phyloP scores from a whole-genome alignment of 2,329 filamentous ascomycete genomes.

The Penicillium expansum region DNA sequence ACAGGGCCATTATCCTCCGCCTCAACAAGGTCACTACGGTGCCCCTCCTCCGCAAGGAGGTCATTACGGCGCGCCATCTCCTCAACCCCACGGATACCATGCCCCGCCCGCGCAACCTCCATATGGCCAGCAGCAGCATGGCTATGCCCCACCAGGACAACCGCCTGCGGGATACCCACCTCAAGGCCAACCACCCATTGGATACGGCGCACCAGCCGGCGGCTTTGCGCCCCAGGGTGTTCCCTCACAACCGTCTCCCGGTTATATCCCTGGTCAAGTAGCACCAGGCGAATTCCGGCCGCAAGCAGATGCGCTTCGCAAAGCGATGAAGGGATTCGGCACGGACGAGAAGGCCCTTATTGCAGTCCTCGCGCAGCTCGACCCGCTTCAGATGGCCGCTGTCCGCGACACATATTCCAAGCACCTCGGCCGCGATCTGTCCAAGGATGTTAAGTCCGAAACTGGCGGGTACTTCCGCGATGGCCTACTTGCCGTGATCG shows the following conservation, averaged over 20 bases:
- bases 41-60: constrained; percentile 28
- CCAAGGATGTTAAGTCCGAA: constrained; percentile 74
- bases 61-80: constrained; percentile 23
- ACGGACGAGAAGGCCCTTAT: constrained; percentile 82
- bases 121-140: constrained; percentile 30
- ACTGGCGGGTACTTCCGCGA: constrained; percentile 71
- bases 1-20: no score
- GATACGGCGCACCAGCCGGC: constrained; percentile 29
- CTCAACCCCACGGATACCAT: constrained; percentile 21
- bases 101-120: constrained; percentile 32
- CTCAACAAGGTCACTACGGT: neutral
- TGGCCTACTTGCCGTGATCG: constrained; percentile 70
- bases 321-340: constrained; percentile 90
- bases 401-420: constrained; percentile 66
- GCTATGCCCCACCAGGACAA: constrained; percentile 13
- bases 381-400: constrained; percentile 72
- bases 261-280: constrained; percentile 70
- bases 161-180: constrained; percentile 40
- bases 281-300: constrained; percentile 64
- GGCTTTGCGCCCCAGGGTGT: constrained; percentile 32
- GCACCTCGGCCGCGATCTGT: constrained; percentile 64
- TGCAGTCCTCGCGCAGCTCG: constrained; percentile 65
- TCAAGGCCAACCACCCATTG: constrained; percentile 24
- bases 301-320: constrained; percentile 69
- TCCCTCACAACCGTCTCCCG: constrained; percentile 65